Evolutionary conservation across 2,329 filamentous ascomycete genomes (phyloP).

Genomic region (Leptographium flavum): DNA sequence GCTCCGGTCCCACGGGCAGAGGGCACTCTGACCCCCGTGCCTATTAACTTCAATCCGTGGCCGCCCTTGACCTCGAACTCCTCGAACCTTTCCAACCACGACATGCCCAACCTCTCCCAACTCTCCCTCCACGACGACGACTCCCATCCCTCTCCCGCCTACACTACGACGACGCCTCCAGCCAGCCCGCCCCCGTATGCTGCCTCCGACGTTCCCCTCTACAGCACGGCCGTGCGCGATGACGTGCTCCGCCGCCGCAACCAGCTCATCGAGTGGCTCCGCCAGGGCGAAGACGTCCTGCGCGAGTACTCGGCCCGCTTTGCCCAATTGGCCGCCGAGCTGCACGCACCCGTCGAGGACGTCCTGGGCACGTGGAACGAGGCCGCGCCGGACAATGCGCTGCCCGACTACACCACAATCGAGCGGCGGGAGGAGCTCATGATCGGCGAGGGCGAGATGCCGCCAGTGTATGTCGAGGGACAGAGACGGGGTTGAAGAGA

Average conservation of each 20-base stretch:
- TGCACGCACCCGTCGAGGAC: conserved; percentile 15
- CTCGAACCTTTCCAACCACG: neutral
- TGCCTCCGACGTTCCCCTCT: conserved; percentile 15
- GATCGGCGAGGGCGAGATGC: conserved; percentile 19
- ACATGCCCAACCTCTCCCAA: too few relatives aligned
- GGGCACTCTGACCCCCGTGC: too few relatives aligned
- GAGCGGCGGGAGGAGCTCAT: conserved; percentile 17
- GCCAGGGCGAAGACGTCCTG: conserved; percentile 17
- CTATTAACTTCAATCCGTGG: neutral
- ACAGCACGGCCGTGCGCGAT: conserved; percentile 12
- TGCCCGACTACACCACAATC: conserved; percentile 16
- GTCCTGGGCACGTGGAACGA: conserved; percentile 18
- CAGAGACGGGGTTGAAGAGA: too few relatives aligned
- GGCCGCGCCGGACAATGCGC: conserved; percentile 17
- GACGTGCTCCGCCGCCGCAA: conserved; percentile 15
- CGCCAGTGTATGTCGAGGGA: too few relatives aligned
- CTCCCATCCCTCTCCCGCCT: too few relatives aligned
- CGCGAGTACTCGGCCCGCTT: conserved; percentile 18
- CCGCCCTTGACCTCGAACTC: neutral
- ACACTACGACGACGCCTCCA: too few relatives aligned
- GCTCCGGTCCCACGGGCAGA: too few relatives aligned
- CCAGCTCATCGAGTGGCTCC: conserved; percentile 16
- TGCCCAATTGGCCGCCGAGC: conserved; percentile 15
- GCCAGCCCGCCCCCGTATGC: conserved; percentile 13
- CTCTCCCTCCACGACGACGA: too few relatives aligned